phyloP scores from a whole-genome alignment of 306 rosid genomes.

The Prunus mira region DNA sequence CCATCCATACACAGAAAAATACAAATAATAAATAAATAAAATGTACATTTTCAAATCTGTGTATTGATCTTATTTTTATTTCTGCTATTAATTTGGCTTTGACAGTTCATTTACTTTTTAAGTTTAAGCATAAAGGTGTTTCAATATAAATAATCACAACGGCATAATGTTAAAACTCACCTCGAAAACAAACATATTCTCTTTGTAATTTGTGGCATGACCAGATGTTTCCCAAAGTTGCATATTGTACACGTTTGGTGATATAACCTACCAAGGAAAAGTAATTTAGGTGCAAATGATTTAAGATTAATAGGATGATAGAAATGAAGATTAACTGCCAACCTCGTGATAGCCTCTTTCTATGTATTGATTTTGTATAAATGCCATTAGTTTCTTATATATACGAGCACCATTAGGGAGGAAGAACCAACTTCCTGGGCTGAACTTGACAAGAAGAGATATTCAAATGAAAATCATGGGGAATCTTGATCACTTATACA shows the following conservation, averaged over 20 bases:
- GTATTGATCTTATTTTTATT: background rate
- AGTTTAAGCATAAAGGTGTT: background rate
- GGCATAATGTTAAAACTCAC: slow-evolving; percentile 31
- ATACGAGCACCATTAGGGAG: slow-evolving; percentile 84
- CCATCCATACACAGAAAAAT: background rate
- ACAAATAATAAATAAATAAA: background rate
- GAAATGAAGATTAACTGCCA: slow-evolving; percentile 13
- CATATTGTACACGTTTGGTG: slow-evolving; percentile 94
- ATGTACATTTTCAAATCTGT: background rate
- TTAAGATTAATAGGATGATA: background rate
- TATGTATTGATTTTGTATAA: slow-evolving; percentile 72
- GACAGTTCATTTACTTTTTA: background rate
- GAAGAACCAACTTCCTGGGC: slow-evolving; percentile 99
- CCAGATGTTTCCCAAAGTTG: slow-evolving; percentile 96
- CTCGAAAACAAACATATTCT: slow-evolving; percentile 91
- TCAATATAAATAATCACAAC: background rate
- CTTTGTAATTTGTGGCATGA: slow-evolving; percentile 90
- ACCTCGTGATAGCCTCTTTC: slow-evolving; percentile 95
- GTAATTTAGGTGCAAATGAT: slow-evolving; percentile 17
- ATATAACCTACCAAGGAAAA: slow-evolving; percentile 62
- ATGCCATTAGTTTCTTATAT: slow-evolving; percentile 75
- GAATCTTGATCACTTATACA: background rate
- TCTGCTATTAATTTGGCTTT: background rate
- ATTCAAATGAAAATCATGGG: background rate
- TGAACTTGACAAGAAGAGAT: slow-evolving; percentile 32